Base-by-base conservation (phyloP, 2,329 filamentous ascomycete species). In the Paracoccidioides lutzii region DNA sequence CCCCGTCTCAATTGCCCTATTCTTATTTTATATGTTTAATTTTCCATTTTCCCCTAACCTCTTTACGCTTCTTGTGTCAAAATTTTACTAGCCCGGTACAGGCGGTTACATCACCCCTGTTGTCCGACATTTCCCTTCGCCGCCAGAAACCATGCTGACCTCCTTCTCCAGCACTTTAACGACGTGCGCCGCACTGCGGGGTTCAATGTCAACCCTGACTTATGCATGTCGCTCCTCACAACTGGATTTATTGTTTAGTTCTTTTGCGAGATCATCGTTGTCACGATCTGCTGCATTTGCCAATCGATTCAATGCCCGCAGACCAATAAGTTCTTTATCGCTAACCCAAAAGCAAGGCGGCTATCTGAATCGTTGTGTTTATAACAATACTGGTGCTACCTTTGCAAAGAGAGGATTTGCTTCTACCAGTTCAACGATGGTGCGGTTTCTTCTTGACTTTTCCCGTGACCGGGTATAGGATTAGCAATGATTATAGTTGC, bases 371-470 rank as follows among this genome's bases (percentile, higher is more conserved):
- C 22, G 35, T 4, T 35, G n/a, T 30, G 35, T 41, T 54, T 54
- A 54, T 40, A 35, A 37, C 6, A 28, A 38, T 33, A 15, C 30
- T 48, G 14, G 5, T 15, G 28, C 14, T n/a, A 37, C 15, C 9
- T 38, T 49, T 9, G 52, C 48, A 42, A 32, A 33, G 38, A 60
- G 59, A 55, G 43, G 52, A 1, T 60, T 60, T 56, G 57, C 40
- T 45, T 57, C 57, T 42, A 59, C 57, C 41, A 37, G 52, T 40
- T 43, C 43, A 10, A 59, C 52, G 32, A 60, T 60, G 59, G 59
- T 60, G 50, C 42, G 58, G 40, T 30, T 56, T 41, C 22, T 4
- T 7, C 48, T 45, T 12, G 22, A 10, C 3, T 43, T 48, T 40
- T 35, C n/a, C 43, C 37, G 30, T 5, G 53, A 38, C n/a, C 42